phyloP scores from a whole-genome alignment of 2,329 filamentous ascomycete genomes.

The Fusarium cyanostomum region DNA sequence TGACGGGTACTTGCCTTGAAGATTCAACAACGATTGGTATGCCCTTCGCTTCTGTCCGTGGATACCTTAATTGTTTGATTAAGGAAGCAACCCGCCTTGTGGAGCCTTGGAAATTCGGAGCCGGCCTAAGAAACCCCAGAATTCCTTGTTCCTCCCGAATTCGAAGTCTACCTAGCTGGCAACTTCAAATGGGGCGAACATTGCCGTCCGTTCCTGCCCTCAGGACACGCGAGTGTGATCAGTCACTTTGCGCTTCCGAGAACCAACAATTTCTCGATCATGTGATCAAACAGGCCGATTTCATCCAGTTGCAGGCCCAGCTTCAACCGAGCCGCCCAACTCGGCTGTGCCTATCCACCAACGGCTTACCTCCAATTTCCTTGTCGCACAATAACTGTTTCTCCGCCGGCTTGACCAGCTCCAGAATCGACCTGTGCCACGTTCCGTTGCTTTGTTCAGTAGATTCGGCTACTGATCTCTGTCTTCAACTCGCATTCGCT shows the following conservation, averaged over 20 bases:
- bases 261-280: slow-evolving; percentile 35
- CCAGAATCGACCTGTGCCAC: slow-evolving; percentile 19
- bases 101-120: slow-evolving; percentile 17
- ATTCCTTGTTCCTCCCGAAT: slow-evolving; percentile 12
- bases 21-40: slow-evolving; percentile 11
- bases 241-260: slow-evolving; percentile 29
- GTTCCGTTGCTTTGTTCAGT: slow-evolving; percentile 3
- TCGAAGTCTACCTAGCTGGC: slow-evolving; percentile 1
- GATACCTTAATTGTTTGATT: not conserved
- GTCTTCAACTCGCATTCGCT: slow-evolving; percentile 16
- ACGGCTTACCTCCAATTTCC: slow-evolving; percentile 6
- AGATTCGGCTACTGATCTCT: slow-evolving; percentile 7
- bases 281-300: slow-evolving; percentile 38
- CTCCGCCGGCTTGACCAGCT: slow-evolving; percentile 4
- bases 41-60: not conserved
- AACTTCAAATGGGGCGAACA: slow-evolving; percentile 15
- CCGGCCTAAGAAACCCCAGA: slow-evolving; percentile 15
- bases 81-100: slow-evolving; percentile 11
- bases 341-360: slow-evolving; percentile 32
- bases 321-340: slow-evolving; percentile 27
- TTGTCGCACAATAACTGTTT: slow-evolving; percentile 35
- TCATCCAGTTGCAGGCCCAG: slow-evolving; percentile 20
- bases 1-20: slow-evolving; percentile 27
- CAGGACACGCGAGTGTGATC: slow-evolving; percentile 23
- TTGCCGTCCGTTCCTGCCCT: slow-evolving; percentile 13